Base-by-base conservation (phyloP, 179 eudicot species). In the Spinacia oleracea region DNA sequence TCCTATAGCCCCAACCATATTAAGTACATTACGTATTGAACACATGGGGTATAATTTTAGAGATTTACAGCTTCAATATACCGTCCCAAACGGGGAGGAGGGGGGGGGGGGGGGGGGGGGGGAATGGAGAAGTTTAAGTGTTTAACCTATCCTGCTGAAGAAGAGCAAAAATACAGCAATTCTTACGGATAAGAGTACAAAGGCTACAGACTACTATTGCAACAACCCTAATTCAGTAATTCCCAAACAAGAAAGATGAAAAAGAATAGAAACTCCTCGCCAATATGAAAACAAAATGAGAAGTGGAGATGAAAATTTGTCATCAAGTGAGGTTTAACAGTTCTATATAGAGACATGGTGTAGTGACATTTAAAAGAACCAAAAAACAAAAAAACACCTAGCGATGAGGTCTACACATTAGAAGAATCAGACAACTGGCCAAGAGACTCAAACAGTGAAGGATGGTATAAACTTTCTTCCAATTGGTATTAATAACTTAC, bases 331-430 rank as follows among this genome's bases (percentile, higher is more conserved):
- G 42, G n/a, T n/a, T n/a, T n/a, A 40, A 40, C 0, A 38, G 9
- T 67, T 40, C n/a, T 67, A 67, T 67, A 20, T 38, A 40, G 27
- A 46, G 31, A 32, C 21, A 32, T 65, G 42, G 42, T 40, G 68
- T 23, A 21, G 53, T 38, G n/a, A 70, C 25, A 23, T n/a, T 43
- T 46, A 23, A 48, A 71, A 31, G 27, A 50, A 71, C 43, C 32
- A 43, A 42, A 43, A 40, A 40, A 5, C 5, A 25, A 29, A 27
- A 48, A 70, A 14, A 29, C 11, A 16, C 25, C 42, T 29, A 23
- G 23, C 20, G 31, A 69, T 42, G 53, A 78, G 45, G 68, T 72
- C 76, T 71, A 78, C 76, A 78, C 45, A 71, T 46, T 23, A 62
- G 77, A 62, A 45, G 77, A 79, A 62, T 72, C 81, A 50, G 46